Percentiles rank a stretch among this genome's conserved stretches.
phyloP scores from a whole-genome alignment of 768 basidiomycete species.

The Stropharia rugosoannulata region DNA sequence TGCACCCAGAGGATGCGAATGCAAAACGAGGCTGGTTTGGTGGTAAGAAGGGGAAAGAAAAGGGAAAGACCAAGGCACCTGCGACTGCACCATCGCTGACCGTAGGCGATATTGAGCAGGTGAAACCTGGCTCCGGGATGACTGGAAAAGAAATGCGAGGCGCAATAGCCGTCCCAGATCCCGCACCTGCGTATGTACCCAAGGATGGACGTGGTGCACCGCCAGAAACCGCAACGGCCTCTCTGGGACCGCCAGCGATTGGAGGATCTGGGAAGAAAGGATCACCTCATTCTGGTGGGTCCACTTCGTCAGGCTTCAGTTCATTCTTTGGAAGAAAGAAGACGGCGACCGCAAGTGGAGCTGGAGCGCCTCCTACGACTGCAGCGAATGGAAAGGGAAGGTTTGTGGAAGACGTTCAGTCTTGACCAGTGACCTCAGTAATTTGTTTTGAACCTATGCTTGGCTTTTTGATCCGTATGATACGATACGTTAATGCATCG shows the following conservation, averaged over 20 bases:
- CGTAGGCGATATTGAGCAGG: conserved; percentile 36
- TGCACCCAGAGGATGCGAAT: conserved; percentile 9
- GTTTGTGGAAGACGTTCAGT: conserved; percentile 1
- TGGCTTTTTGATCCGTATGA: too few relatives aligned
- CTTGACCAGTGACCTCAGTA: too few relatives aligned
- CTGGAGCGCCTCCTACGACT: not conserved
- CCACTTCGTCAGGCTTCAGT: not conserved
- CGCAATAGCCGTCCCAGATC: not conserved
- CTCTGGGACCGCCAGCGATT: not conserved
- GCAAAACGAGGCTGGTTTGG: conserved; percentile 15
- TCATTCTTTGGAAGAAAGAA: conserved; percentile 2
- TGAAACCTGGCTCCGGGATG: conserved; percentile 57
- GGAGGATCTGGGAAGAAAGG: not conserved
- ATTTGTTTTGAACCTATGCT: too few relatives aligned
- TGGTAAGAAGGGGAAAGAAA: conserved; percentile 19
- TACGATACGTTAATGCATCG: too few relatives aligned
- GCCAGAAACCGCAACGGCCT: too few relatives aligned
- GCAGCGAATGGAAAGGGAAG: not conserved
- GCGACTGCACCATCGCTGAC: conserved; percentile 8
- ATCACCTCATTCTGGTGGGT: not conserved
- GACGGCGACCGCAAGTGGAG: not conserved
- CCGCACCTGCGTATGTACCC: not conserved
- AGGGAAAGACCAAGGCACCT: conserved; percentile 8
- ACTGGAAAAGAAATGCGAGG: conserved; percentile 29
- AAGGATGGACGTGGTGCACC: not conserved